Evolutionary conservation across 2,329 filamentous ascomycete species (phyloP).

Genomic region (Alternaria atra): DNA sequence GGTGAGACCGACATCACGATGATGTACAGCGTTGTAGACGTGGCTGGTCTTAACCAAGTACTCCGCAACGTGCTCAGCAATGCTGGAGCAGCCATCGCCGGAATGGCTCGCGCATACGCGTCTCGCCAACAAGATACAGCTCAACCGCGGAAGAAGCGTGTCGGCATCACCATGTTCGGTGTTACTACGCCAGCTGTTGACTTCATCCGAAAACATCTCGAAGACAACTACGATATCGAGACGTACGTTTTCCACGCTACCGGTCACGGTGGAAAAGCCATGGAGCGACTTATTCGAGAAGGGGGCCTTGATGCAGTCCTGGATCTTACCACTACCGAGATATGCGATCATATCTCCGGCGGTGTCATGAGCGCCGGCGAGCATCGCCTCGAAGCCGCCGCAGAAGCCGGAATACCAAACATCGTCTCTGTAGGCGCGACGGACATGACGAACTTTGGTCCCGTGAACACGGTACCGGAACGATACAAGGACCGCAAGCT

Average conservation of each 20-base stretch:
- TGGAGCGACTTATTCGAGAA: conserved; percentile 71
- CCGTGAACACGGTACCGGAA: conserved; percentile 63
- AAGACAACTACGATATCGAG: conserved; percentile 57
- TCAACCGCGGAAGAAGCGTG: conserved; percentile 52
- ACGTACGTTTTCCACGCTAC: conserved; percentile 75
- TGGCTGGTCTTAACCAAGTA: conserved; percentile 71
- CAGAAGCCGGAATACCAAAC: conserved; percentile 65
- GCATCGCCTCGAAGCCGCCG: conserved; percentile 65
- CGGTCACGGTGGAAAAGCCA: conserved; percentile 71
- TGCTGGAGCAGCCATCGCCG: conserved; percentile 68
- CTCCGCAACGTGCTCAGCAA: conserved; percentile 68
- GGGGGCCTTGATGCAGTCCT: conserved; percentile 70
- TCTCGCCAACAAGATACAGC: neutral
- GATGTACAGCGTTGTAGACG: conserved; percentile 76
- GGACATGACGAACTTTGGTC: conserved; percentile 68
- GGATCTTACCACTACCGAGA: conserved; percentile 76
- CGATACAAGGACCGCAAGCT: conserved; percentile 62
- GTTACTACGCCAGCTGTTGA: conserved; percentile 74
- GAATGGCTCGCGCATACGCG: conserved; percentile 63
- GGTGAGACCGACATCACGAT: conserved; percentile 74
- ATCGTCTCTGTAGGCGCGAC: conserved; percentile 61
- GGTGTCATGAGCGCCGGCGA: conserved; percentile 70
- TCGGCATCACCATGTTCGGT: conserved; percentile 78
- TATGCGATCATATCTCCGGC: conserved; percentile 68
- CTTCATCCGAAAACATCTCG: conserved; percentile 61